phyloP scores from a whole-genome alignment of 208 protist species.

The Vickermania ingenoplastis region DNA sequence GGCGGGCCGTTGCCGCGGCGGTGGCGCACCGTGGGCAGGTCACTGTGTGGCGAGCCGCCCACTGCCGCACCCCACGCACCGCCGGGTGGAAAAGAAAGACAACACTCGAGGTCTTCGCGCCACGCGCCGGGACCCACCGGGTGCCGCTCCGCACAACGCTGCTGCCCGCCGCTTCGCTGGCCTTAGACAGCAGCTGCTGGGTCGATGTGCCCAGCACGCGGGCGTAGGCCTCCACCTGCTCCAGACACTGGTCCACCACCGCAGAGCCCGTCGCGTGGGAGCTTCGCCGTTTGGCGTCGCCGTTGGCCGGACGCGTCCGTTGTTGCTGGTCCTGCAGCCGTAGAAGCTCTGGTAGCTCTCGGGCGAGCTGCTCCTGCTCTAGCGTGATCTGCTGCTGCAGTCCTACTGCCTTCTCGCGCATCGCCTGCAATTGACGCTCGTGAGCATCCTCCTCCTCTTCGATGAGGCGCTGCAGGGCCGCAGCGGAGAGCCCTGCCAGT shows the following conservation, averaged over 20 bases:
- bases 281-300: neutral
- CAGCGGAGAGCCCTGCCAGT: slow-evolving; percentile 1
- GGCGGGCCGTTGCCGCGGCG: neutral
- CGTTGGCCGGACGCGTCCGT: neutral
- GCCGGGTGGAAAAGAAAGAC: neutral
- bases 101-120: neutral
- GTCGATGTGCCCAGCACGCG: neutral
- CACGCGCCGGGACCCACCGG: neutral
- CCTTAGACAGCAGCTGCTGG: neutral
- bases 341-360: neutral
- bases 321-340: neutral
- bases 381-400: slow-evolving; percentile 6
- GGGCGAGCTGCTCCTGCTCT: neutral
- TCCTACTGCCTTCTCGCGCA: slow-evolving; percentile 16
- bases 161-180: neutral
- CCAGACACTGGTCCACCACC: neutral
- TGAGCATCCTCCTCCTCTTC: slow-evolving; percentile 18
- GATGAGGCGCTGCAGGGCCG: slow-evolving; percentile 19
- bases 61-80: neutral
- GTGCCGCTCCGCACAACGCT: neutral
- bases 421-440: slow-evolving; percentile 16
- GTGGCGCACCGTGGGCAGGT: neutral
- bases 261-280: neutral
- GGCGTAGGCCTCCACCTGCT: neutral
- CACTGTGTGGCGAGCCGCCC: neutral